Evolutionary conservation across 2,329 filamentous ascomycete genomes (phyloP), one percentile per base, ranked within the genome.

Genomic region (Hymenoscyphus scutula): DNA sequence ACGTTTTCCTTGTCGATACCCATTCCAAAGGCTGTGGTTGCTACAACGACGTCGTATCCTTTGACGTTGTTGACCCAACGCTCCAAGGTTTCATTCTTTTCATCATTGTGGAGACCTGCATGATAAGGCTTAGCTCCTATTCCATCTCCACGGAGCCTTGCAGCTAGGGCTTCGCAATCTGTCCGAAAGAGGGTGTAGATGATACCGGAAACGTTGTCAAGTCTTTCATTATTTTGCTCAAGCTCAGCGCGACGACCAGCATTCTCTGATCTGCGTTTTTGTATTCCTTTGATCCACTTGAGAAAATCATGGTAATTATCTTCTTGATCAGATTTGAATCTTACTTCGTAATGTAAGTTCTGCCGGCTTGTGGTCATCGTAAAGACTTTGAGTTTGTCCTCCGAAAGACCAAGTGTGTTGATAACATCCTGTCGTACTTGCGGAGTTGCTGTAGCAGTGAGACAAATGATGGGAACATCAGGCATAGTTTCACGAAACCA

Each of bases 11-110:
- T 97, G 76, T 98, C 93, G 67, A 98, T 97, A 29, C 94, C 94
- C 94, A 98, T 98, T 2, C 94, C 94, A 71, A 98, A 98, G 0
- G 94, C 94, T 1, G 92, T 98, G 0, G 94, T 98, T 1, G 94
- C 94, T 30, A 97, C 92, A 64, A 98, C 94, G 56, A 98, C 87
- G 74, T 95, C 92, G 77, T 95, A 97, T 1, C 89, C 89, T 29
- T 84, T 81, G 60, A 85, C 83, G 73, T 91, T 90, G 60, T 82
- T 81, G 54, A 92, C 87, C 90, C 90, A 94, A 19, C 84, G 83
- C 17, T 82, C 76, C 3, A 93, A 80, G 1, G 89, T 89, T 63
- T 89, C 84, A 68, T 90, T 88, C 71, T 92, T 92, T 62, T 84
- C 81, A 6, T 87, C 80, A 72, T 87, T 84, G 61, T 84, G 76